phyloP scores from a whole-genome alignment of 1,139 yeast species.

The Entelexis sorbosivorans region DNA sequence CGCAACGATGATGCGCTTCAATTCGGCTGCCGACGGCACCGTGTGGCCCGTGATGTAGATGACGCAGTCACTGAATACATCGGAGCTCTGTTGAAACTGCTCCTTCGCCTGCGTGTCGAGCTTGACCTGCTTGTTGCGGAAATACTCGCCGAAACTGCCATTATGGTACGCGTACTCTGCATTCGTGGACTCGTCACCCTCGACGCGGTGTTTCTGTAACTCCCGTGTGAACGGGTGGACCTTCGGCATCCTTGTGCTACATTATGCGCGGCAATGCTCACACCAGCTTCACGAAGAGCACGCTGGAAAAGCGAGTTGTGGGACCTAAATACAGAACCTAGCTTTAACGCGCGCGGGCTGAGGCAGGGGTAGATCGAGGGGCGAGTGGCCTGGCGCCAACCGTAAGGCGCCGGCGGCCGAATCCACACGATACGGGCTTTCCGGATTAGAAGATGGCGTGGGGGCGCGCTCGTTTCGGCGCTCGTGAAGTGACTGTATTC shows the following conservation, averaged over 20 bases:
- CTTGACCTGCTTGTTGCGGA: constrained; percentile 51
- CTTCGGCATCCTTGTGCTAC: not conserved
- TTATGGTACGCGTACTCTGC: constrained; percentile 30
- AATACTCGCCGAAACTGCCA: constrained; percentile 65
- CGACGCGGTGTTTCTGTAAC: constrained; percentile 14
- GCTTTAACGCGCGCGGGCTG: too few species aligned
- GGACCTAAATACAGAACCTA: too few species aligned
- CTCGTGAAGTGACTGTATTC: not conserved
- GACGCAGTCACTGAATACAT: constrained; percentile 50
- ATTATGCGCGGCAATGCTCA: not conserved
- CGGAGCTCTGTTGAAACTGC: constrained; percentile 22
- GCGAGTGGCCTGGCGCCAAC: too few species aligned
- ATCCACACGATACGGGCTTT: not conserved
- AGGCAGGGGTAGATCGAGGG: too few species aligned
- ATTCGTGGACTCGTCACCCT: constrained; percentile 16
- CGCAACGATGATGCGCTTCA: constrained; percentile 58
- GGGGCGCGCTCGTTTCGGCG: too few species aligned
- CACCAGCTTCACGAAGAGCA: too few species aligned
- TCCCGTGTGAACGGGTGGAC: constrained; percentile 20
- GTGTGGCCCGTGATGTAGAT: constrained; percentile 84
- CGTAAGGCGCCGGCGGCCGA: too few species aligned
- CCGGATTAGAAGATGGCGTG: not conserved
- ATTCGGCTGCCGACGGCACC: constrained; percentile 56
- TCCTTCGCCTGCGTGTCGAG: constrained; percentile 51
- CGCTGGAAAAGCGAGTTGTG: too few species aligned